Evolutionary conservation across 2,329 filamentous ascomycete species (phyloP).

Genomic region (Trichoderma gracile): DNA sequence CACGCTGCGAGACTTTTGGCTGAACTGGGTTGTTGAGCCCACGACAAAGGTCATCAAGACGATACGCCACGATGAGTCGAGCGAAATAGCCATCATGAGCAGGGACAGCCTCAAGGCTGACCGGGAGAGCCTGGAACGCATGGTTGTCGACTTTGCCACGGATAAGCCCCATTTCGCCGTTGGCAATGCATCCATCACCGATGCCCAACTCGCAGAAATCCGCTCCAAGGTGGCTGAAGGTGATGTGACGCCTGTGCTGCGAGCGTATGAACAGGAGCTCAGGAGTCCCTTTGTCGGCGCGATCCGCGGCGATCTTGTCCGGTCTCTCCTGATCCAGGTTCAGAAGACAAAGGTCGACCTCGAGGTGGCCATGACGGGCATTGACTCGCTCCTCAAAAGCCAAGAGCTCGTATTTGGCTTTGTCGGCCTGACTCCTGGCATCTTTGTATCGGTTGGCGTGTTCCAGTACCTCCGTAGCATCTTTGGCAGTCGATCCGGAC

Average conservation of each 20-base stretch:
- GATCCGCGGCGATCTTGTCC: conserved; percentile 80
- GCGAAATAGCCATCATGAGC: conserved; percentile 96
- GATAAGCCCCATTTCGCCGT: conserved; percentile 70
- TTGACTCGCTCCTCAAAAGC: conserved; percentile 90
- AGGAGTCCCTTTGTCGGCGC: conserved; percentile 79
- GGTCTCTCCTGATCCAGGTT: conserved; percentile 90
- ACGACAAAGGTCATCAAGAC: conserved; percentile 81
- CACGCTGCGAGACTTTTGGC: conserved; percentile 87
- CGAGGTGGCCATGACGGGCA: conserved; percentile 92
- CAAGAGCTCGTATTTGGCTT: conserved; percentile 99
- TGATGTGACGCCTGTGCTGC: conserved; percentile 87
- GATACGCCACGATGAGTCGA: conserved; percentile 87
- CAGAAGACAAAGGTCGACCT: conserved; percentile 99
- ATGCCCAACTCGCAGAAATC: conserved; percentile 72
- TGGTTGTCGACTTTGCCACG: conserved; percentile 94
- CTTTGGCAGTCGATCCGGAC: conserved; percentile 70
- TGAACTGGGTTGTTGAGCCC: conserved; percentile 93
- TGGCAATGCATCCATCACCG: conserved; percentile 55
- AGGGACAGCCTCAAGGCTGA: conserved; percentile 88
- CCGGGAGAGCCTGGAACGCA: conserved; percentile 87
- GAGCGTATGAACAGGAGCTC: conserved; percentile 87
- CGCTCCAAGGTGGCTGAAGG: conserved; percentile 81
- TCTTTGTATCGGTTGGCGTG: conserved; percentile 79
- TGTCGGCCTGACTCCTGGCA: conserved; percentile 86
- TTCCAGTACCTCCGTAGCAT: conserved; percentile 69